Conservation (phyloP, 2,329 filamentous ascomycete genomes). For the Venturia aucupariae region DNA sequence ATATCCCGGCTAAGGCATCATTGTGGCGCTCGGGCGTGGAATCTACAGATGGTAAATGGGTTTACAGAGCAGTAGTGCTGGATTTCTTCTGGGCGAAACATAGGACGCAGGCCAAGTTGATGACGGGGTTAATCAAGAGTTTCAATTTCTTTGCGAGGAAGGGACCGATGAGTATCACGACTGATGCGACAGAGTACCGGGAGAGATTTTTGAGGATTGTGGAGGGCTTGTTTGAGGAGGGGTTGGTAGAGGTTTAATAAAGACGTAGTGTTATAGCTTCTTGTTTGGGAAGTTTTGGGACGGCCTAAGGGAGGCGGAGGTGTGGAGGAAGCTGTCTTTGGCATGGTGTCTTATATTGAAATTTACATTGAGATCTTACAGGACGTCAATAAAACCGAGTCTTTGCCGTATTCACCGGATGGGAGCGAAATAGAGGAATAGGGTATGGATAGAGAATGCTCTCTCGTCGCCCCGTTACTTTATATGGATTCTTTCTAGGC, state of each 20-base stretch:
- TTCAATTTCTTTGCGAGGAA: conserved; percentile 56
- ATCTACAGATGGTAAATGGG: conserved; percentile 54
- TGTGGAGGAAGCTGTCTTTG: too few species aligned
- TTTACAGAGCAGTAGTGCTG: conserved; percentile 58
- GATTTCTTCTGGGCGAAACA: conserved; percentile 77
- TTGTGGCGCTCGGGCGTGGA: conserved; percentile 54
- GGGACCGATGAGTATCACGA: conserved; percentile 68
- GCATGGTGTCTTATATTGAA: too few species aligned
- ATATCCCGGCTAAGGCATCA: conserved; percentile 16
- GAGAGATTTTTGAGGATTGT: conserved; percentile 47
- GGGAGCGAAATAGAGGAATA: too few species aligned
- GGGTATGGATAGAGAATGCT: too few species aligned
- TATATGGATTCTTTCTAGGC: too few species aligned
- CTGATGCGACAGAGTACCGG: conserved; percentile 58
- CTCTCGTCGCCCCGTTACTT: too few species aligned
- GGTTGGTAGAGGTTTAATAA: neutral
- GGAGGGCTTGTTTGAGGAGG: conserved; percentile 18
- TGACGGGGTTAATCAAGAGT: conserved; percentile 55
- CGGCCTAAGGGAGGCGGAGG: too few species aligned
- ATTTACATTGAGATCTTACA: too few species aligned
- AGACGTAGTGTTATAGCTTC: neutral
- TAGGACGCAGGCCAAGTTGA: conserved; percentile 53
- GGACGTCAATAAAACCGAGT: too few species aligned
- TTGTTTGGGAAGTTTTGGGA: neutral
- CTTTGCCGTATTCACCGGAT: too few species aligned